Percentiles rank a stretch among this genome's conserved stretches.
Evolutionary conservation across 2,329 filamentous ascomycete genomes (phyloP).

Genomic region (Claviceps sp.): DNA sequence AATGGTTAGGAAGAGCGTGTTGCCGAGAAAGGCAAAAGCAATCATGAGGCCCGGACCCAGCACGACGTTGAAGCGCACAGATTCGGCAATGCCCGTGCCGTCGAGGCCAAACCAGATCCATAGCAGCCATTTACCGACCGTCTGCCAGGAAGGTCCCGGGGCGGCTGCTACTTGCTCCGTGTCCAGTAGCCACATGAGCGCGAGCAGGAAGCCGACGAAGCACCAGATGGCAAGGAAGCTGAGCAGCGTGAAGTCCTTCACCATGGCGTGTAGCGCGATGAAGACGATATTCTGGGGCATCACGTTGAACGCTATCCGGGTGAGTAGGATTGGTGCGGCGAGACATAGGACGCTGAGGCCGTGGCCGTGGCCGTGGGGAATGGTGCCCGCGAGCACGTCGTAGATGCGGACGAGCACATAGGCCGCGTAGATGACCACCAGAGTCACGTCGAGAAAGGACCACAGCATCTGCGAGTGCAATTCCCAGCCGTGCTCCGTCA

Average conservation of each 20-base stretch:
- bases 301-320: conserved; percentile 57
- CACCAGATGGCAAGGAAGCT: conserved; percentile 55
- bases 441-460: conserved; percentile 62
- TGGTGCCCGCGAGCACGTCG: conserved; percentile 32
- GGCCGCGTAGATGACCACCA: conserved; percentile 45
- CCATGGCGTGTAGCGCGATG: conserved; percentile 60
- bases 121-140: conserved; percentile 63
- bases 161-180: conserved; percentile 11
- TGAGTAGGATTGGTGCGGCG: conserved; percentile 55
- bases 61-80: conserved; percentile 48
- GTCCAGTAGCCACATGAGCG: conserved; percentile 49
- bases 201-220: conserved; percentile 58
- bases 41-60: conserved; percentile 58
- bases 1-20: conserved; percentile 62
- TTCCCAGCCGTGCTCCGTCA: conserved; percentile 51
- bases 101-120: conserved; percentile 73
- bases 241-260: conserved; percentile 56
- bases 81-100: conserved; percentile 39
- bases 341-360: conserved; percentile 53
- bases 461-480: conserved; percentile 64
- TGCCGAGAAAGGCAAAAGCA: conserved; percentile 59
- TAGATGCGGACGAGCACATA: conserved; percentile 49
- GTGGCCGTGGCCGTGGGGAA: conserved; percentile 41
- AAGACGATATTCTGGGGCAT: conserved; percentile 66
- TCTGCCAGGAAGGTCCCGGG: conserved; percentile 22